These are phyloP conservation scores for Polyrhizophydium stewartii DNA, from an alignment of 371 early-diverging fungal species.

Conservation along the genomic window DNA sequence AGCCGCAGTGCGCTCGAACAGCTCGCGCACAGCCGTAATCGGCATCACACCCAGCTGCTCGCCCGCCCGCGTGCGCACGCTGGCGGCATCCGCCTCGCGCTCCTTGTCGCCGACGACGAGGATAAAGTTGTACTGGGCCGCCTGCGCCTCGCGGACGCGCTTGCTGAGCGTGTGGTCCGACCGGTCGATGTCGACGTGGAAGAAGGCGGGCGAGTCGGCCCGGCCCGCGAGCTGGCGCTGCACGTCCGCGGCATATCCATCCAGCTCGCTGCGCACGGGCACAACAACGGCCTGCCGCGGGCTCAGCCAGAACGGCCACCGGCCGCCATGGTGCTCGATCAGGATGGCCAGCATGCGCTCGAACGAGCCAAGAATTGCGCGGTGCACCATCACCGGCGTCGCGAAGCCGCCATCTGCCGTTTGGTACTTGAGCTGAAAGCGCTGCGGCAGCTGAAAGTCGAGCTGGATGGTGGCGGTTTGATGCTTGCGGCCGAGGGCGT, in stretches of 20 bases:
- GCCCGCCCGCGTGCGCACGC: constrained; percentile 29
- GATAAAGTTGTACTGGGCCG: constrained; percentile 51
- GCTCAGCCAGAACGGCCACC: constrained; percentile 74
- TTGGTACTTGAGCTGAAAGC: constrained; percentile 81
- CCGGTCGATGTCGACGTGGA: constrained; percentile 43
- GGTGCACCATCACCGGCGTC: constrained; percentile 92
- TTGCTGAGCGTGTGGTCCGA: constrained; percentile 49
- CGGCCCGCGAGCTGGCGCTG: constrained; percentile 21
- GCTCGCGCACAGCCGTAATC: constrained; percentile 35
- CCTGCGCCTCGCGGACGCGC: constrained; percentile 67
- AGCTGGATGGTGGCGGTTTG: constrained; percentile 69
- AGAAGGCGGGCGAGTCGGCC: constrained; percentile 27
- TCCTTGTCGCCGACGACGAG: constrained; percentile 59
- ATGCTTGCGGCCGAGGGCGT: constrained; percentile 51
- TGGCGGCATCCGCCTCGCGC: constrained; percentile 26
- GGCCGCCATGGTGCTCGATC: constrained; percentile 84
- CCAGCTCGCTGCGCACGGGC: constrained; percentile 22
- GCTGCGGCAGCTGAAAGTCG: constrained; percentile 85
- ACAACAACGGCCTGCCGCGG: constrained; percentile 60
- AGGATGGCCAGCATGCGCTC: constrained; percentile 96
- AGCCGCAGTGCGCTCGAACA: constrained; percentile 28
- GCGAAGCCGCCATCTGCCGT: constrained; percentile 39
- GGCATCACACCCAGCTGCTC: constrained; percentile 32
- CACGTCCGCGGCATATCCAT: constrained; percentile 30
- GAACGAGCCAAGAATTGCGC: constrained; percentile 90